Evolutionary conservation across 257 asterid species (phyloP).

Genomic region (Apocynum venetum): DNA sequence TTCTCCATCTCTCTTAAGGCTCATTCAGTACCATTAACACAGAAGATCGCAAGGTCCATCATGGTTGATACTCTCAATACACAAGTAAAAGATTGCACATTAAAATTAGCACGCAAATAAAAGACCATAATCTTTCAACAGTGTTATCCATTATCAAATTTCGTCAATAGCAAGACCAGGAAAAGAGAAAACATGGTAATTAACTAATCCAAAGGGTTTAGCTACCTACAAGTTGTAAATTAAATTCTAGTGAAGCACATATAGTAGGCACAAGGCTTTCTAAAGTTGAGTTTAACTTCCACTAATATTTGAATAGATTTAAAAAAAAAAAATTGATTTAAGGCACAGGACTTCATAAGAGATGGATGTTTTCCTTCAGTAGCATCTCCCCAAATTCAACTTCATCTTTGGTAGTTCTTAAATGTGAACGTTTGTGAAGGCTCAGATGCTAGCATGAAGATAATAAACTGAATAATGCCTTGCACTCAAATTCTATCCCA

Average conservation of each 20-base stretch:
- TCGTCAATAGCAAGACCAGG: too few relatives aligned
- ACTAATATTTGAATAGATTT: not conserved
- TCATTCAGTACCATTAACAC: too few relatives aligned
- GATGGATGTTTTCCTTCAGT: not conserved
- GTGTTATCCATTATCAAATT: not conserved
- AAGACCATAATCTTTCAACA: not conserved
- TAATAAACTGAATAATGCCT: not conserved
- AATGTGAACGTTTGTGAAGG: not conserved
- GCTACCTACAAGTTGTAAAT: not conserved
- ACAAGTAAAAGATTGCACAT: too few relatives aligned
- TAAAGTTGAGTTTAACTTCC: not conserved
- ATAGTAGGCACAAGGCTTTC: not conserved
- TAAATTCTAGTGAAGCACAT: not conserved
- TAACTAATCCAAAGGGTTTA: not conserved
- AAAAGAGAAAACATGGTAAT: not conserved
- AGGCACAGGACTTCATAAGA: not conserved
- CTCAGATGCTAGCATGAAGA: not conserved
- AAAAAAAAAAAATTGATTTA: not conserved
- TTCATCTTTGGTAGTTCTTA: not conserved
- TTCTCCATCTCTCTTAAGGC: too few relatives aligned
- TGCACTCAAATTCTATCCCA: not conserved
- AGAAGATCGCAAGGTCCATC: too few relatives aligned
- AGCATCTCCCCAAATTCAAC: too few relatives aligned
- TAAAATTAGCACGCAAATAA: too few relatives aligned
- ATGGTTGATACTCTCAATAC: too few relatives aligned